These are phyloP conservation scores for Ceriops zippeliana DNA, from an alignment of 345 rosid genomes.

Conservation along the genomic window DNA sequence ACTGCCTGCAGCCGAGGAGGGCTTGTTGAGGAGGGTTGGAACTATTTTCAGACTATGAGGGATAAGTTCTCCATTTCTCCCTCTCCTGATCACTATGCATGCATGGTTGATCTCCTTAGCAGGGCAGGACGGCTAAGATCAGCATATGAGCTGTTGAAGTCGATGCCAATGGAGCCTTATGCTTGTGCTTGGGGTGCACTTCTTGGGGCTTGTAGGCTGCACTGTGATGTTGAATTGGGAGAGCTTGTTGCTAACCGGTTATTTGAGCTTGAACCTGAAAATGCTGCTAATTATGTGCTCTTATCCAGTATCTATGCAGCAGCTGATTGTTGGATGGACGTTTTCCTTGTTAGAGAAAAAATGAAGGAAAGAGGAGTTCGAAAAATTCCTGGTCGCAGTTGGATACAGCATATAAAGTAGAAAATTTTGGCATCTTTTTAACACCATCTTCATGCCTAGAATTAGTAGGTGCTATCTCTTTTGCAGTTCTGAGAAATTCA, in stretches of 20 bases:
- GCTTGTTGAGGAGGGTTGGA: constrained; percentile 57
- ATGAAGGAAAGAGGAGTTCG: constrained; percentile 58
- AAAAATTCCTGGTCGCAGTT: constrained; percentile 59
- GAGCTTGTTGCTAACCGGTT: constrained; percentile 45
- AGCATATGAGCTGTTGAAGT: constrained; percentile 51
- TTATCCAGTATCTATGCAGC: constrained; percentile 70
- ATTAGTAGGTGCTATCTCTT: too few relatives aligned
- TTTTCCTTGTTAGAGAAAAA: constrained; percentile 46
- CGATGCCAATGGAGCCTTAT: constrained; percentile 54
- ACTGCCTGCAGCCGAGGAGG: constrained; percentile 56
- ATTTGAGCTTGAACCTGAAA: constrained; percentile 58
- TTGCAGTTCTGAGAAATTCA: not conserved
- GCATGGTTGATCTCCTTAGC: constrained; percentile 68
- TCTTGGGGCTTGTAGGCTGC: constrained; percentile 57
- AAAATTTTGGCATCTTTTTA: not conserved
- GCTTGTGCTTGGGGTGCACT: constrained; percentile 71
- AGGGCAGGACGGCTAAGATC: constrained; percentile 48
- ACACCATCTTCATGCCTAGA: not conserved
- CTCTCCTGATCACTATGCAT: constrained; percentile 57
- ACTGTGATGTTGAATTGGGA: constrained; percentile 52
- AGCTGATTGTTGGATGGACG: constrained; percentile 58
- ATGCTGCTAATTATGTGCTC: constrained; percentile 59
- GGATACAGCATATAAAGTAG: constrained; percentile 16
- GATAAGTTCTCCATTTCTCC: constrained; percentile 43
- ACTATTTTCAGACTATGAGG: constrained; percentile 49